Evolutionary conservation across 768 basidiomycete species (phyloP).

Genomic region (Serendipita sp.): DNA sequence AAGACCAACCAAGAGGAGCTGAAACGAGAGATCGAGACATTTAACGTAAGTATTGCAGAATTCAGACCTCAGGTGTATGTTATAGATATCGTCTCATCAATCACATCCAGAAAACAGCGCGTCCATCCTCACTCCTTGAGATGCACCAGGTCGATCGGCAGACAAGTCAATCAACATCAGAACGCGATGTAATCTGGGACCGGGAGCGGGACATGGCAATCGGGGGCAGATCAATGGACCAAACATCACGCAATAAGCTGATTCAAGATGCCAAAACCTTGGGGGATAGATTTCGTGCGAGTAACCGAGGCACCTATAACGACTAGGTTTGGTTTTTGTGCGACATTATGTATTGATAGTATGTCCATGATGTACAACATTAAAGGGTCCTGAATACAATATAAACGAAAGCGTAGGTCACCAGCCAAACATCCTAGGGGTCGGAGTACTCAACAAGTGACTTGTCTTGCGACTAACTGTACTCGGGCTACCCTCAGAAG

Average conservation of each 20-base stretch:
- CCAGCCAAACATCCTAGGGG: neutral
- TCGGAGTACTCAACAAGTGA: neutral
- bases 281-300: slow-evolving; percentile 62
- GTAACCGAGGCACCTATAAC: slow-evolving; percentile 20
- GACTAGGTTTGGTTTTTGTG: neutral
- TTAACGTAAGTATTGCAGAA: slow-evolving; percentile 38
- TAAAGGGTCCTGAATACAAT: neutral
- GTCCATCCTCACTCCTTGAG: slow-evolving; percentile 38
- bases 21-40: slow-evolving; percentile 54
- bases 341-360: neutral
- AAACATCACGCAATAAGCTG: slow-evolving; percentile 56
- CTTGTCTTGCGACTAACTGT: neutral
- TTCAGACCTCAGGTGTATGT: neutral
- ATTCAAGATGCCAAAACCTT: slow-evolving; percentile 68
- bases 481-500: neutral
- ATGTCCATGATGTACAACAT: slow-evolving; percentile 1
- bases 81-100: slow-evolving; percentile 13
- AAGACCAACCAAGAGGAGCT: slow-evolving; percentile 53
- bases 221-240: slow-evolving; percentile 80
- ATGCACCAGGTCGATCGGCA: slow-evolving; percentile 25
- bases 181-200: slow-evolving; percentile 58
- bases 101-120: slow-evolving; percentile 20
- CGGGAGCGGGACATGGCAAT: slow-evolving; percentile 79
- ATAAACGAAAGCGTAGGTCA: neutral
- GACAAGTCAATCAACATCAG: slow-evolving; percentile 16